These are phyloP conservation scores for Knoxdaviesia proteae DNA, from an alignment of 2,329 filamentous ascomycete genomes.

Conservation along the genomic window DNA sequence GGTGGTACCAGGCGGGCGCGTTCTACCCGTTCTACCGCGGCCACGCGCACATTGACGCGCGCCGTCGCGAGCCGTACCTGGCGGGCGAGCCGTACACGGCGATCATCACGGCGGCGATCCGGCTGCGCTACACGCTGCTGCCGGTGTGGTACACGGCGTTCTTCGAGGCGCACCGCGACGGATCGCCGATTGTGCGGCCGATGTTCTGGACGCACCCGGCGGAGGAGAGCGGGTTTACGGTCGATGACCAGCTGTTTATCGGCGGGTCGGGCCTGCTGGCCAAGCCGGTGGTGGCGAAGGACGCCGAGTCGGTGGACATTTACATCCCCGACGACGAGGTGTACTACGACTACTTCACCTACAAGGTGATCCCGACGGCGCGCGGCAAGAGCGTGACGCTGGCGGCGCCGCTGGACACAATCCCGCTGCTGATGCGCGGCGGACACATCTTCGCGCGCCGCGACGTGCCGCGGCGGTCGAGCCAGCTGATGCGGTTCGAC, in stretches of 20 bases:
- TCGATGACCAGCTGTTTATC: slow-evolving; percentile 88
- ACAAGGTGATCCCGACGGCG: slow-evolving; percentile 46
- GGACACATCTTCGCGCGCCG: slow-evolving; percentile 83
- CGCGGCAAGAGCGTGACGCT: slow-evolving; percentile 51
- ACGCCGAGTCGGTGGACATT: slow-evolving; percentile 49
- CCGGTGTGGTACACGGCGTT: slow-evolving; percentile 96
- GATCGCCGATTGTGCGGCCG: slow-evolving; percentile 71
- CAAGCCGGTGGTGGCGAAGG: slow-evolving; percentile 72
- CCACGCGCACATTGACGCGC: slow-evolving; percentile 90
- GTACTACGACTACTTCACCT: slow-evolving; percentile 94
- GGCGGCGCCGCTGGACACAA: slow-evolving; percentile 60
- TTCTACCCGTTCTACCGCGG: slow-evolving; percentile 98
- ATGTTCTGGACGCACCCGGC: slow-evolving; percentile 83
- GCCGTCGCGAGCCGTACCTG: slow-evolving; percentile 83
- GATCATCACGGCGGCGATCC: slow-evolving; percentile 73
- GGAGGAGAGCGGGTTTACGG: slow-evolving; percentile 66
- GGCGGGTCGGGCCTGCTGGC: slow-evolving; percentile 76
- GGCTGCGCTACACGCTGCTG: slow-evolving; percentile 72
- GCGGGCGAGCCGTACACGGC: slow-evolving; percentile 63
- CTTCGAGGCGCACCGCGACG: slow-evolving; percentile 64
- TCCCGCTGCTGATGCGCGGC: slow-evolving; percentile 79
- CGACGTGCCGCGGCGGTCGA: slow-evolving; percentile 69
- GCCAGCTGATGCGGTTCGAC: slow-evolving; percentile 77
- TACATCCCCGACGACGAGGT: slow-evolving; percentile 77
- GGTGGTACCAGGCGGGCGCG: slow-evolving; percentile 91